These are phyloP conservation scores for Aspergillus neotritici DNA, from an alignment of 2,329 filamentous ascomycete genomes.

Conservation along the genomic window DNA sequence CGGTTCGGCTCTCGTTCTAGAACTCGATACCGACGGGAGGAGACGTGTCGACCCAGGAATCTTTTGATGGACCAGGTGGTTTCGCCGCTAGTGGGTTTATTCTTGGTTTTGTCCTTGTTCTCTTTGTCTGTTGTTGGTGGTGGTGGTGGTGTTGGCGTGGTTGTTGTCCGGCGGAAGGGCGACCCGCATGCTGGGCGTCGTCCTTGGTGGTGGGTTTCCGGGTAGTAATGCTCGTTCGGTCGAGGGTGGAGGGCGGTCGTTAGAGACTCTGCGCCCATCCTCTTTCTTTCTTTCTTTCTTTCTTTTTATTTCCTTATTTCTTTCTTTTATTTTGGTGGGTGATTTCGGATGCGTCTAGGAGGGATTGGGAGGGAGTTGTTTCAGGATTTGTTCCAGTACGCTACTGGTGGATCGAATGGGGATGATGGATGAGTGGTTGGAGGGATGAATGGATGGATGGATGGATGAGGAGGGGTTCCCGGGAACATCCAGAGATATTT, in stretches of 20 bases:
- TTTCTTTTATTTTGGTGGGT: conserved; percentile 2
- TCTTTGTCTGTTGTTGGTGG: conserved; percentile 3
- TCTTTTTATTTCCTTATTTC: no score
- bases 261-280: conserved; percentile 19
- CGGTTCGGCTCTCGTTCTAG: conserved; percentile 29
- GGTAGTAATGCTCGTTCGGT: conserved; percentile 9
- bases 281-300: no score
- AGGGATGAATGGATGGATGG: no score
- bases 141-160: not conserved
- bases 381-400: no score
- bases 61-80: conserved; percentile 27
- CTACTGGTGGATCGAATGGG: no score
- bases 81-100: conserved; percentile 2
- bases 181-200: not conserved
- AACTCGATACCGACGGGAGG: conserved; percentile 26
- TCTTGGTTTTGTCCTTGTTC: not conserved
- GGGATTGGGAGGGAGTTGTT: not conserved
- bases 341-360: conserved; percentile 1
- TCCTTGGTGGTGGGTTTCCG: conserved; percentile 10
- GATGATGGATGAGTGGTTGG: no score
- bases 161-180: not conserved
- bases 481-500: no score
- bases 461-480: no score
- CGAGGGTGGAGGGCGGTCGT: conserved; percentile 11
- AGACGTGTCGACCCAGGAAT: conserved; percentile 22